phyloP scores from a whole-genome alignment of 495 filamentous ascomycete genomes.

The Pyronema domesticum region DNA sequence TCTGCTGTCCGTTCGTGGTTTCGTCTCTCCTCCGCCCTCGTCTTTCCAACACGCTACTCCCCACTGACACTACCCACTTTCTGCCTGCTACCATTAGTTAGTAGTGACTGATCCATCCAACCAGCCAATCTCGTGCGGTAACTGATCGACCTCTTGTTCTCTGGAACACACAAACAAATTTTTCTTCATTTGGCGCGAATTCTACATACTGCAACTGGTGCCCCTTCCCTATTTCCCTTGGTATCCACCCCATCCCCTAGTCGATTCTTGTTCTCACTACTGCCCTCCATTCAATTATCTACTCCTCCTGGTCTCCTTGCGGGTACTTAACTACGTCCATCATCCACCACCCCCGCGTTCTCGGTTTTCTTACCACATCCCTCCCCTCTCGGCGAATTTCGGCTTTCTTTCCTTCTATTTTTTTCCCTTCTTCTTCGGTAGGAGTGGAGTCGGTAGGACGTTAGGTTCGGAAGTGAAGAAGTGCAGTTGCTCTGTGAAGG shows the following conservation, averaged over 20 bases:
- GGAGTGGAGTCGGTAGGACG: slow-evolving; percentile 6
- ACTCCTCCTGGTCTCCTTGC: not conserved
- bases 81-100: not conserved
- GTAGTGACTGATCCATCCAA: not conserved
- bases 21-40: not conserved
- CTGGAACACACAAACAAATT: slow-evolving; percentile 5
- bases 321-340: slow-evolving; percentile 3
- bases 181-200: slow-evolving; percentile 1
- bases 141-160: slow-evolving; percentile 1
- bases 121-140: not conserved
- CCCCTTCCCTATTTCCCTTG: not conserved
- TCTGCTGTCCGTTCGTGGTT: not conserved
- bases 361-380: slow-evolving; percentile 1
- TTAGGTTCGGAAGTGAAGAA: slow-evolving; percentile 5
- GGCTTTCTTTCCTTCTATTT: slow-evolving; percentile 8
- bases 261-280: not conserved
- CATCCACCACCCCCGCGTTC: slow-evolving; percentile 2
- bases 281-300: not conserved
- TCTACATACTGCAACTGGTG: not conserved
- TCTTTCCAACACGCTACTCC: no score
- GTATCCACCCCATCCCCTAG: slow-evolving; percentile 4
- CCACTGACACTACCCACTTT: not conserved
- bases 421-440: slow-evolving; percentile 11
- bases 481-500: not conserved
- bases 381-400: slow-evolving; percentile 1